These are phyloP conservation scores for Prunella vulgaris DNA, from an alignment of 257 asterid species.

Conservation along the genomic window DNA sequence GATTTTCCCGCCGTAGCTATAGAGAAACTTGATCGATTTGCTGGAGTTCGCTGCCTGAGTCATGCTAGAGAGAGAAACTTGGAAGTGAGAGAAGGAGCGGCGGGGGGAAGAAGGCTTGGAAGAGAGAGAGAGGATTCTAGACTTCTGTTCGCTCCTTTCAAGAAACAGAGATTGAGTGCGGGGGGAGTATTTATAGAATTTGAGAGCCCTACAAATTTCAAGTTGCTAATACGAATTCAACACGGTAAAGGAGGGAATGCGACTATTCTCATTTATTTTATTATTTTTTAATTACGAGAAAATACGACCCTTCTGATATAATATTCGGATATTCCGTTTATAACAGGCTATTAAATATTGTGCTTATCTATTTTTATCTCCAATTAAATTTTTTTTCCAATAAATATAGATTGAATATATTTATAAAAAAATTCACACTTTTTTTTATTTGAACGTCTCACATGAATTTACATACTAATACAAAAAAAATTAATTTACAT, in stretches of 20 bases:
- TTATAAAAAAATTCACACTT: too few relatives aligned
- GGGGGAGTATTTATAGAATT: slow-evolving; percentile 33
- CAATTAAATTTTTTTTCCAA: too few relatives aligned
- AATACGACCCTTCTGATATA: neutral
- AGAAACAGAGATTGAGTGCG: slow-evolving; percentile 16
- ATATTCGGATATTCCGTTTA: neutral
- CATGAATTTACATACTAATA: too few relatives aligned
- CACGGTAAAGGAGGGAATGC: slow-evolving; percentile 23
- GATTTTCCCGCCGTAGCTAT: slow-evolving; percentile 79
- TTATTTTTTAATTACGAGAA: neutral
- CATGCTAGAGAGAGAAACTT: slow-evolving; percentile 27
- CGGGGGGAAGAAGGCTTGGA: neutral
- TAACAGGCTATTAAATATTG: too few relatives aligned
- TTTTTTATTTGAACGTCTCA: too few relatives aligned
- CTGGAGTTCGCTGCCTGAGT: slow-evolving; percentile 26
- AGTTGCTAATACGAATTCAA: slow-evolving; percentile 14
- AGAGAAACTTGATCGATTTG: slow-evolving; percentile 57
- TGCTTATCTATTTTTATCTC: too few relatives aligned
- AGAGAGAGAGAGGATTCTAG: slow-evolving; percentile 5
- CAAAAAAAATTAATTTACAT: too few relatives aligned
- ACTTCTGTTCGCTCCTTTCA: slow-evolving; percentile 26
- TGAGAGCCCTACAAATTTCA: neutral
- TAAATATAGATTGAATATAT: too few relatives aligned
- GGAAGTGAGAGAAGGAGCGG: slow-evolving; percentile 4
- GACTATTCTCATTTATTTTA: neutral